Evolutionary conservation across 352 stramenopile species (phyloP).

Genomic region (Phytopythium aichiense): DNA sequence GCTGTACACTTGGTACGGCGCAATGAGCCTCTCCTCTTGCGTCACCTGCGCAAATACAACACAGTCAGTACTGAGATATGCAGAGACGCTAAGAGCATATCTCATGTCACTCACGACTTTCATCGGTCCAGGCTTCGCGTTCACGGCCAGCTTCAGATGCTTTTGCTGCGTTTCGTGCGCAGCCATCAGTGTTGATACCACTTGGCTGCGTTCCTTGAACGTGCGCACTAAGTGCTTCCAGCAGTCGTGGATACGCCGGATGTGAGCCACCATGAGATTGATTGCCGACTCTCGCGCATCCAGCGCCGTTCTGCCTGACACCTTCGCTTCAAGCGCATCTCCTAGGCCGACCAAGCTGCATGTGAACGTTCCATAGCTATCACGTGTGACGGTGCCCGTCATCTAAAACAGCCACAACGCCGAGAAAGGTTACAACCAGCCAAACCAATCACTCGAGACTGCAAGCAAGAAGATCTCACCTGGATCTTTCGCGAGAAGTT

Average conservation of each 20-base stretch:
- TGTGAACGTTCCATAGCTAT: slow-evolving; percentile 11
- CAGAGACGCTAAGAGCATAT: not conserved
- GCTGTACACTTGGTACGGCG: slow-evolving; percentile 43
- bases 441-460: slow-evolving; percentile 5
- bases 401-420: slow-evolving; percentile 16
- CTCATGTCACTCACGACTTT: not conserved
- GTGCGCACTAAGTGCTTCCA: slow-evolving; percentile 45
- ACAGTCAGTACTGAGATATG: not conserved
- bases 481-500: slow-evolving; percentile 18
- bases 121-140: not conserved
- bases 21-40: slow-evolving; percentile 29
- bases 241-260: slow-evolving; percentile 38
- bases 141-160: slow-evolving; percentile 16
- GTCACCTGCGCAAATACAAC: slow-evolving; percentile 12
- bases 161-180: slow-evolving; percentile 60
- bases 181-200: slow-evolving; percentile 59
- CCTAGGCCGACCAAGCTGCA: slow-evolving; percentile 39
- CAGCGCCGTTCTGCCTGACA: slow-evolving; percentile 24
- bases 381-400: slow-evolving; percentile 13
- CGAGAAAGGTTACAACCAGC: slow-evolving; percentile 5
- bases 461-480: slow-evolving; percentile 9
- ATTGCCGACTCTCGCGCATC: slow-evolving; percentile 28
- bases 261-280: slow-evolving; percentile 23
- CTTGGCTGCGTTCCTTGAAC: slow-evolving; percentile 39
- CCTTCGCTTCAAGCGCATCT: slow-evolving; percentile 22